Percentiles rank a stretch among this genome's conserved stretches.
Conservation (phyloP, 2,329 filamentous ascomycete genomes). For the Pyrenochaeta sp. region DNA sequence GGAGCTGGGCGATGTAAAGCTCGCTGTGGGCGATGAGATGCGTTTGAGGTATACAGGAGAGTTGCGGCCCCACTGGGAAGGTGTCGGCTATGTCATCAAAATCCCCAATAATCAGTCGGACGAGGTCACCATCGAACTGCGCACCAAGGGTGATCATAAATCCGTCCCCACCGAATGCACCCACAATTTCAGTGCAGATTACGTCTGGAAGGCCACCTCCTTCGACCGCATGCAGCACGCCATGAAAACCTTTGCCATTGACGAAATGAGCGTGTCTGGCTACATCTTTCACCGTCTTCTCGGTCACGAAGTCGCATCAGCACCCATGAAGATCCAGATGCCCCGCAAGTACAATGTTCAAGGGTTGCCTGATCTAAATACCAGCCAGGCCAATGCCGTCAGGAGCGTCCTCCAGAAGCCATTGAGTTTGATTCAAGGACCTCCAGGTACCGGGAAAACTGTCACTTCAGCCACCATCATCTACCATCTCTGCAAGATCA, state of each 20-base stretch:
- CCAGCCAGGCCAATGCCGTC: slow-evolving; percentile 94
- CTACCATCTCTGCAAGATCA: slow-evolving; percentile 95
- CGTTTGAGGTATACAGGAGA: slow-evolving; percentile 95
- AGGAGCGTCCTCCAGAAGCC: slow-evolving; percentile 94
- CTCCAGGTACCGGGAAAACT: slow-evolving; percentile 96
- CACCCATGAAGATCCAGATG: slow-evolving; percentile 93
- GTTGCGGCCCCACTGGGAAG: slow-evolving; percentile 90
- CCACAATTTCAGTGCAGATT: slow-evolving; percentile 97
- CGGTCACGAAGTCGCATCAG: slow-evolving; percentile 91
- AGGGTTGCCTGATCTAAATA: slow-evolving; percentile 91
- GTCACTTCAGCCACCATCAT: slow-evolving; percentile 99
- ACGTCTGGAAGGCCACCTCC: slow-evolving; percentile 99
- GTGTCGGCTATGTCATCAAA: slow-evolving; percentile 98
- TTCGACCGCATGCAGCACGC: slow-evolving; percentile 99
- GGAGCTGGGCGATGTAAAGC: slow-evolving; percentile 95
- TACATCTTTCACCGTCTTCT: slow-evolving; percentile 98
- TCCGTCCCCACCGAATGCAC: slow-evolving; percentile 94
- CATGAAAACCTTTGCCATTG: slow-evolving; percentile 98
- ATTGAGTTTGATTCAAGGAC: slow-evolving; percentile 93
- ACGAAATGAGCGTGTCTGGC: slow-evolving; percentile 97
- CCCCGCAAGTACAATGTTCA: slow-evolving; percentile 97
- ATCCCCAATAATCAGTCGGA: slow-evolving; percentile 99
- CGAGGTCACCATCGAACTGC: slow-evolving; percentile 92
- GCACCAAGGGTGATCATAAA: slow-evolving; percentile 95
- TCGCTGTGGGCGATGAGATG: slow-evolving; percentile 98